phyloP scores from a whole-genome alignment of 768 basidiomycete genomes.

The Podaxis rugospora region DNA sequence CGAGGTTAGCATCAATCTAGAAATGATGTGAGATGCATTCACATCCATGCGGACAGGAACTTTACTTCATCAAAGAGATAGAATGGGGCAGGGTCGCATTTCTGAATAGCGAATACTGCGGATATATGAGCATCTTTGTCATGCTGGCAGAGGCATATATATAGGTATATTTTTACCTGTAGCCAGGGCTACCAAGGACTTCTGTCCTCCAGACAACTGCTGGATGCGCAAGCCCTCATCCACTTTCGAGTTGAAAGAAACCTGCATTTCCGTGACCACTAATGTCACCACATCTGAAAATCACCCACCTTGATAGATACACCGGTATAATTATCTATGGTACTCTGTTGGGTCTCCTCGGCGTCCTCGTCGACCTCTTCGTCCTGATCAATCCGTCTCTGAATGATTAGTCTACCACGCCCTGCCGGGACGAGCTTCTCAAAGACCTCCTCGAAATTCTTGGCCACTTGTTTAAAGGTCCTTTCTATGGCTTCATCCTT shows the following conservation, averaged over 20 bases:
- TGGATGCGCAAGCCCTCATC: conserved; percentile 97
- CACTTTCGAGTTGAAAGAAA: conserved; percentile 98
- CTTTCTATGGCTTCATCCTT: conserved; percentile 99
- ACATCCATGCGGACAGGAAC: background rate
- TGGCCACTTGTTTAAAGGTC: conserved; percentile 97
- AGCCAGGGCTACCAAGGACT: conserved; percentile 93
- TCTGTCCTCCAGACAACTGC: conserved; percentile 96
- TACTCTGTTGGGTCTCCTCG: conserved; percentile 68
- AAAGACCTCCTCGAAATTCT: conserved; percentile 96
- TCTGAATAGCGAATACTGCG: conserved; percentile 95
- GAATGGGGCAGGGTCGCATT: conserved; percentile 98
- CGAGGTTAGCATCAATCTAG: conserved; percentile 95
- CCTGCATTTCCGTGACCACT: conserved; percentile 39
- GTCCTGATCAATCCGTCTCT: conserved; percentile 85
- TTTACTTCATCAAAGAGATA: conserved; percentile 95
- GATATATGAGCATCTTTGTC: conserved; percentile 2
- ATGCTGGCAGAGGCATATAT: background rate
- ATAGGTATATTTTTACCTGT: conserved; percentile 46
- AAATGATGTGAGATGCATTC: background rate
- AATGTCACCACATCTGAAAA: background rate
- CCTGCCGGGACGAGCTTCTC: conserved; percentile 95
- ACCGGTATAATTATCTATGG: conserved; percentile 93
- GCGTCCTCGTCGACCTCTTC: conserved; percentile 70
- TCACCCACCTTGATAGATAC: conserved; percentile 82
- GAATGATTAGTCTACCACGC: conserved; percentile 86